Evolutionary conservation across 176 grass and related monocot genomes (phyloP).

Genomic region (Eleusine coracana): DNA sequence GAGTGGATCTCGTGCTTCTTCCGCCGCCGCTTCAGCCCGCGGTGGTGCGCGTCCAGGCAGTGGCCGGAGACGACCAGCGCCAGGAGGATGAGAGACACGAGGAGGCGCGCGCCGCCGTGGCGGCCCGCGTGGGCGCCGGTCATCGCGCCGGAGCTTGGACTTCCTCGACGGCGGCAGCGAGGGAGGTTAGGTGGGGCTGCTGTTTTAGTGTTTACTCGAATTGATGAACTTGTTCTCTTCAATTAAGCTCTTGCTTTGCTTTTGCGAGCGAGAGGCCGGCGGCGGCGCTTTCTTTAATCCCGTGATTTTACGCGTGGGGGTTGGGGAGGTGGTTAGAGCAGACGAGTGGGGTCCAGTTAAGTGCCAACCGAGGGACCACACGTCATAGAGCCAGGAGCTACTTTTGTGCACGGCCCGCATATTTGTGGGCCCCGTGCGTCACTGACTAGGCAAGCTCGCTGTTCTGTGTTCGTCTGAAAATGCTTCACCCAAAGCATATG

Average conservation of each 20-base stretch:
- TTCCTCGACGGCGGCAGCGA: neutral
- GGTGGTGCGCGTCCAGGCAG: conserved; percentile 56
- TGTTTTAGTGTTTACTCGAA: neutral
- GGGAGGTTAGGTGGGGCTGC: conserved; percentile 18
- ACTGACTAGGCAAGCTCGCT: neutral
- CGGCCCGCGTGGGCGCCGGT: neutral
- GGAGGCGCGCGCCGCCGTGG: conserved; percentile 27
- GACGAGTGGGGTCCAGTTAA: neutral
- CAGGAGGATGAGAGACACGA: conserved; percentile 28
- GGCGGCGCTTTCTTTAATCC: conserved; percentile 5
- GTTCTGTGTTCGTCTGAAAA: neutral
- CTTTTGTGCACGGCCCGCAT: neutral
- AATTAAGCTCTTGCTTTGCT: conserved; percentile 26
- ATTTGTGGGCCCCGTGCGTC: neutral
- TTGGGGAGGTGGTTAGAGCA: conserved; percentile 16
- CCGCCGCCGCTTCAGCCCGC: conserved; percentile 42
- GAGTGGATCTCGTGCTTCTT: conserved; percentile 89
- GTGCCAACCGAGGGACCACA: neutral
- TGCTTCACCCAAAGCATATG: conserved; percentile 30
- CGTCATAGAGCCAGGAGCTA: neutral
- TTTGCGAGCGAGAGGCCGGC: conserved; percentile 24
- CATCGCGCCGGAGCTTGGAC: conserved; percentile 37
- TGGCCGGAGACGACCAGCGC: conserved; percentile 58
- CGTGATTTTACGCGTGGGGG: conserved; percentile 7
- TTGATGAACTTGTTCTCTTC: neutral